These are phyloP conservation scores for Fraxinus quadrangulata DNA, from an alignment of 257 asterid species.

Conservation along the genomic window DNA sequence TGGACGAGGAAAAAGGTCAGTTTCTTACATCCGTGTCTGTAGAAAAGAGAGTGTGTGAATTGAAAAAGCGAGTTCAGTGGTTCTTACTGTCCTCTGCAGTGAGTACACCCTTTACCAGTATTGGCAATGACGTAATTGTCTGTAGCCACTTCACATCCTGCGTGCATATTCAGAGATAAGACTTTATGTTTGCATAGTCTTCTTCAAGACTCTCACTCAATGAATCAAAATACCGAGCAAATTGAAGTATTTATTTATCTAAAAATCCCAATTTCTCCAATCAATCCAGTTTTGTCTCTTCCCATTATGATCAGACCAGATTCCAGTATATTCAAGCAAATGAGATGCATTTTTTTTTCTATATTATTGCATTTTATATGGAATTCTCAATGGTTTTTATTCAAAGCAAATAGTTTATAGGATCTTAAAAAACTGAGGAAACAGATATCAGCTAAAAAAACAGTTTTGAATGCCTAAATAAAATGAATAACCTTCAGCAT, in stretches of 20 bases:
- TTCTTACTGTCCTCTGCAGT: slow-evolving; percentile 90
- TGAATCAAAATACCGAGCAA: background rate
- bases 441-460: background rate
- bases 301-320: no score
- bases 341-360: background rate
- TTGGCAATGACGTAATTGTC: slow-evolving; percentile 87
- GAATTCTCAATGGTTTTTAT: no score
- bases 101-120: slow-evolving; percentile 91
- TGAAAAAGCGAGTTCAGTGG: background rate
- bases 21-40: slow-evolving; percentile 9
- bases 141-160: slow-evolving; percentile 98
- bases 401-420: background rate
- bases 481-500: no score
- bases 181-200: background rate
- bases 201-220: background rate
- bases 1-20: slow-evolving; percentile 4
- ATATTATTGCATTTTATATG: no score
- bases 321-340: background rate
- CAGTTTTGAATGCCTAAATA: no score
- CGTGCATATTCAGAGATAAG: slow-evolving; percentile 29
- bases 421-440: background rate
- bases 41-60: background rate
- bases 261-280: background rate
- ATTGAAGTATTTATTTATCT: background rate
- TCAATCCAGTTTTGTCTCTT: no score